Evolutionary conservation across 2,329 filamentous ascomycete genomes (phyloP).

Genomic region (Cylindrodendrum hubeiense): DNA sequence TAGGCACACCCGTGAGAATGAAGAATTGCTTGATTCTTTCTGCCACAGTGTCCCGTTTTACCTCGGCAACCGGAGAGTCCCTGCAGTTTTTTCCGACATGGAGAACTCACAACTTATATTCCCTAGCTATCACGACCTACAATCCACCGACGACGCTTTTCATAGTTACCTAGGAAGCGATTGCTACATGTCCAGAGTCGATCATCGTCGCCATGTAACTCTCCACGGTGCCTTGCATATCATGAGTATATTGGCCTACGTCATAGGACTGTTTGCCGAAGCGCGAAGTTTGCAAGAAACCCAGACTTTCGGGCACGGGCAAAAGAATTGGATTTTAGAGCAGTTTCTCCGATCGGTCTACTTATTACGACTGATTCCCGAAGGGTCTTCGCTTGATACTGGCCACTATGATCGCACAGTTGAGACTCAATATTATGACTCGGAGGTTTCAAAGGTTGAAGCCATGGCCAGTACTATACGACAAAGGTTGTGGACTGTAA

Average conservation of each 20-base stretch:
- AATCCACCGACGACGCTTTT: neutral
- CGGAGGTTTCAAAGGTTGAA: neutral
- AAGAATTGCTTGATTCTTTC: constrained; percentile 17
- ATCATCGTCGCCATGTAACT: constrained; percentile 25
- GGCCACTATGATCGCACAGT: neutral
- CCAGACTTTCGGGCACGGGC: neutral
- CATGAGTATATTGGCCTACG: constrained; percentile 16
- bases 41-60: constrained; percentile 35
- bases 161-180: neutral
- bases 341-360: constrained; percentile 20
- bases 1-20: neutral
- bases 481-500: neutral
- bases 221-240: constrained; percentile 24
- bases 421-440: neutral
- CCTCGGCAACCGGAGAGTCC: constrained; percentile 20
- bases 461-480: neutral
- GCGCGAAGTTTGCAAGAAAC: neutral
- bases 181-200: constrained; percentile 15
- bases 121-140: constrained; percentile 30
- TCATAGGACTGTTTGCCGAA: neutral
- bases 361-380: constrained; percentile 3
- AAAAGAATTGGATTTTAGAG: constrained; percentile 18
- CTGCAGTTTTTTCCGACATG: neutral
- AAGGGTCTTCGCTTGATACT: neutral
- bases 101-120: neutral